Conservation (phyloP, 164 flowering plant genomes). For the Piper longum region DNA sequence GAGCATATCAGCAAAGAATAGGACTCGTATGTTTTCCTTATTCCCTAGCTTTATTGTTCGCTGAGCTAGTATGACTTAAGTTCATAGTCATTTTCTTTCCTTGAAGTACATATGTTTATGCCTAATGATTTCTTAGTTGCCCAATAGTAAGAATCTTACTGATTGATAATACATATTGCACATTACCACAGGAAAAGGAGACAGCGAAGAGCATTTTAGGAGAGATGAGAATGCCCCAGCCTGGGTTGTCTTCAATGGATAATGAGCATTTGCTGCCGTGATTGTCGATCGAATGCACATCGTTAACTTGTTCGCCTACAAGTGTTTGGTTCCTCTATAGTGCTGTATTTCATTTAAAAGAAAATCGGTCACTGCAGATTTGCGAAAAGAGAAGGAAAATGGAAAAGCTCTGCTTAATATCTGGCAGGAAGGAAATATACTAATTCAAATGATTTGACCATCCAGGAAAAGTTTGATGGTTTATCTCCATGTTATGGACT, state of each 20-base stretch:
- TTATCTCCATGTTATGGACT: too few species aligned
- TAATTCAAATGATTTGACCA: background rate
- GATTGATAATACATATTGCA: background rate
- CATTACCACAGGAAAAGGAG: conserved; percentile 72
- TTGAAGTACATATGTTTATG: background rate
- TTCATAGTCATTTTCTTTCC: too few species aligned
- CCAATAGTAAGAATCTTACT: background rate
- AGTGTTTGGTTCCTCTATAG: background rate
- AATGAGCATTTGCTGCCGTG: conserved; percentile 59
- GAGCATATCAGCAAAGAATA: too few species aligned
- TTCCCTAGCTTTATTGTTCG: too few species aligned
- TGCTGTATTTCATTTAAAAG: background rate
- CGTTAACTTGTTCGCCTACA: background rate
- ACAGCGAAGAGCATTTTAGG: conserved; percentile 74
- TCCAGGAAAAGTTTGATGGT: background rate
- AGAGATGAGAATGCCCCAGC: conserved; percentile 43
- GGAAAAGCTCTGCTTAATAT: background rate
- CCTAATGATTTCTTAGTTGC: background rate
- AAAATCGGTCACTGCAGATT: background rate
- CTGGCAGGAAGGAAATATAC: background rate
- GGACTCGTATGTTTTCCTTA: too few species aligned
- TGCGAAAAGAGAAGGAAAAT: background rate
- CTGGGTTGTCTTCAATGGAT: conserved; percentile 51
- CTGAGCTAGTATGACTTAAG: too few species aligned
- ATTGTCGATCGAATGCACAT: conserved; percentile 4